Percentiles rank a stretch among this genome's conserved stretches.
phyloP scores from a whole-genome alignment of 2,329 filamentous ascomycete genomes.

The Sodiomyces alkalinus region DNA sequence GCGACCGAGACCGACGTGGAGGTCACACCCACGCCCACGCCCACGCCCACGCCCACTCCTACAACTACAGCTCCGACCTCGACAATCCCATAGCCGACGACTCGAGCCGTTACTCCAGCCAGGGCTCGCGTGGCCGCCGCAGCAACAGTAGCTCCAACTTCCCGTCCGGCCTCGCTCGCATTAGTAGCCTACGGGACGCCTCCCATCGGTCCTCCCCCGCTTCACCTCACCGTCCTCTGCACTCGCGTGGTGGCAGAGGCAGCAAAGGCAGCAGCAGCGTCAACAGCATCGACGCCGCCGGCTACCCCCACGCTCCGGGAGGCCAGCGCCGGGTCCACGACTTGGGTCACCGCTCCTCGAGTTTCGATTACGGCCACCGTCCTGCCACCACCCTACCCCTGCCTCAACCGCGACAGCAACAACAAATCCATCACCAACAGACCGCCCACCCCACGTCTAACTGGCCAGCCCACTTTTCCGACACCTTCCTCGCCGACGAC shows the following conservation, averaged over 20 bases:
- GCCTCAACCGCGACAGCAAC: slow-evolving; percentile 9
- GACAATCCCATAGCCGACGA: slow-evolving; percentile 43
- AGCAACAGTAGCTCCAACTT: slow-evolving; percentile 73
- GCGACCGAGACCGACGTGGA: no score
- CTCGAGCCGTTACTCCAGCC: slow-evolving; percentile 35
- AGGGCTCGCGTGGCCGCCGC: slow-evolving; percentile 42
- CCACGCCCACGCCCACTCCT: slow-evolving; percentile 12
- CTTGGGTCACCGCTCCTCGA: slow-evolving; percentile 46
- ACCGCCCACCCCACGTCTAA: slow-evolving; percentile 11
- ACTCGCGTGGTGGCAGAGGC: slow-evolving; percentile 43
- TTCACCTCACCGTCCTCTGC: slow-evolving; percentile 27
- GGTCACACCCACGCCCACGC: no score
- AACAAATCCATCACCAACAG: slow-evolving; percentile 11
- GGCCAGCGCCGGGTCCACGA: slow-evolving; percentile 43
- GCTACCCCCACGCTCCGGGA: slow-evolving; percentile 40
- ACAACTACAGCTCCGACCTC: slow-evolving; percentile 44
- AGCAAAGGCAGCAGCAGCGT: slow-evolving; percentile 62
- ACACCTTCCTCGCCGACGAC: slow-evolving; percentile 34
- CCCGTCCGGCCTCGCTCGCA: slow-evolving; percentile 40
- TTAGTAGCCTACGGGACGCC: slow-evolving; percentile 45
- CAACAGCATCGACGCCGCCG: slow-evolving; percentile 49
- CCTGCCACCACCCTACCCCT: slow-evolving; percentile 8
- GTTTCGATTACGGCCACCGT: slow-evolving; percentile 53
- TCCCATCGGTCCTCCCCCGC: slow-evolving; percentile 16
- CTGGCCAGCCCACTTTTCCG: slow-evolving; percentile 34